Conservation (phyloP, 805 yeast species). For the Lachancea sp. region DNA sequence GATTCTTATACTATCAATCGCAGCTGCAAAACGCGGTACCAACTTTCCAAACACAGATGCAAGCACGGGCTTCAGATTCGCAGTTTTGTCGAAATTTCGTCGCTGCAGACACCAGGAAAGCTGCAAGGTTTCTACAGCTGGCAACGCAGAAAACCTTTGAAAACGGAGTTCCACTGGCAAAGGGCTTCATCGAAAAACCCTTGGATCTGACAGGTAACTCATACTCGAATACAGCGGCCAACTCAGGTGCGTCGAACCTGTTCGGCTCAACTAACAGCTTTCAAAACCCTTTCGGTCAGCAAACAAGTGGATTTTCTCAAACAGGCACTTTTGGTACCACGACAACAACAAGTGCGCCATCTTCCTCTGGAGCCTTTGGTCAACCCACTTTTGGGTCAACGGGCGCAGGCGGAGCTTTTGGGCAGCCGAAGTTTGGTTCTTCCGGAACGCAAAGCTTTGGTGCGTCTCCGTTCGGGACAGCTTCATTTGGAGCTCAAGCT, state of each 20-base stretch:
- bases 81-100: slow-evolving; percentile 36
- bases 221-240: not conserved
- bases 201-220: slow-evolving; percentile 28
- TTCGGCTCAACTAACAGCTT: slow-evolving; percentile 2
- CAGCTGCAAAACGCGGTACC: slow-evolving; percentile 32
- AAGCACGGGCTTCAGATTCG: slow-evolving; percentile 43
- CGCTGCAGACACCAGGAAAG: slow-evolving; percentile 38
- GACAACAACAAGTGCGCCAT: not conserved
- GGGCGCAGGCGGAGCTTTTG: slow-evolving; percentile 1
- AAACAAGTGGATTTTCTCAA: not conserved
- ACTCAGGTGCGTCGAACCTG: not conserved
- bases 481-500: not conserved
- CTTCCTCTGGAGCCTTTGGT: slow-evolving; percentile 17
- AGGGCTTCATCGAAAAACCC: slow-evolving; percentile 33
- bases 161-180: slow-evolving; percentile 21
- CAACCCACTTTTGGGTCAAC: slow-evolving; percentile 22
- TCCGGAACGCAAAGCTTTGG: not conserved
- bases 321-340: not conserved
- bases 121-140: slow-evolving; percentile 52
- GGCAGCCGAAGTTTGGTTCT: slow-evolving; percentile 1
- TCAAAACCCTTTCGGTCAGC: slow-evolving; percentile 12
- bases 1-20: slow-evolving; percentile 43
- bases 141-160: slow-evolving; percentile 33
- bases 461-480: not conserved
- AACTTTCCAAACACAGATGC: slow-evolving; percentile 37